A percentile compares a stretch with the other conserved stretches of the same genome.
These are phyloP conservation scores for Forsythia viridissima DNA, from an alignment of 257 asterid genomes.

Conservation along the genomic window DNA sequence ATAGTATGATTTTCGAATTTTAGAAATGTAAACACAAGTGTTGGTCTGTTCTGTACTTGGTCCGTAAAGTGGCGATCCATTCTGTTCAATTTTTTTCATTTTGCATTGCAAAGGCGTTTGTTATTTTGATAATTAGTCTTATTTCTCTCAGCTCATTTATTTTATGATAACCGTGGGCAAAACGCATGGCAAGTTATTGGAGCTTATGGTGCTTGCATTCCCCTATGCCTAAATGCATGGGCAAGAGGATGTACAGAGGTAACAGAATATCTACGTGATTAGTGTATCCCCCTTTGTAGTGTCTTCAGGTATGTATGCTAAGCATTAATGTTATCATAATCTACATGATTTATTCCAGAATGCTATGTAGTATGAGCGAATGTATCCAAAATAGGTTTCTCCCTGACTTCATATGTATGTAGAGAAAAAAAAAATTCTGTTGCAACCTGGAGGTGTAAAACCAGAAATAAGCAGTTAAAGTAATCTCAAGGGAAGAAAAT, in stretches of 20 bases:
- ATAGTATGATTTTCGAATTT: no score
- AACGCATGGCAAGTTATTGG: constrained; percentile 88
- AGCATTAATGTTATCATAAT: neutral
- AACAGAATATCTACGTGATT: constrained; percentile 84
- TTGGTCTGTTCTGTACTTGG: constrained; percentile 1
- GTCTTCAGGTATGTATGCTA: constrained; percentile 74
- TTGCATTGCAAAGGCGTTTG: neutral
- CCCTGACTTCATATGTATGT: constrained; percentile 18
- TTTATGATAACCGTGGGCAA: constrained; percentile 59
- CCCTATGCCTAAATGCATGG: constrained; percentile 92
- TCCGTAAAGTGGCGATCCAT: neutral
- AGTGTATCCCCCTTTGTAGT: constrained; percentile 79
- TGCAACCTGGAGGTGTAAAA: constrained; percentile 75
- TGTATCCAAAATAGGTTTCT: neutral
- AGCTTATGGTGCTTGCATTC: constrained; percentile 93
- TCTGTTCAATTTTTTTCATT: neutral
- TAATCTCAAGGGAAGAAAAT: no score
- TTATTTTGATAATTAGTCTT: constrained; percentile 8
- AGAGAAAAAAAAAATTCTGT: constrained; percentile 81
- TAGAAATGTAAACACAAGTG: no score
- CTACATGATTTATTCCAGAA: constrained; percentile 10
- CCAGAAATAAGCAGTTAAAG: constrained; percentile 36
- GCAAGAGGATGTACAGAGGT: constrained; percentile 91
- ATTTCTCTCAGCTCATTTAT: constrained; percentile 1
- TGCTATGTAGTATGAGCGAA: neutral